Conservation (phyloP, 768 basidiomycete genomes). For the Russula sp. region DNA sequence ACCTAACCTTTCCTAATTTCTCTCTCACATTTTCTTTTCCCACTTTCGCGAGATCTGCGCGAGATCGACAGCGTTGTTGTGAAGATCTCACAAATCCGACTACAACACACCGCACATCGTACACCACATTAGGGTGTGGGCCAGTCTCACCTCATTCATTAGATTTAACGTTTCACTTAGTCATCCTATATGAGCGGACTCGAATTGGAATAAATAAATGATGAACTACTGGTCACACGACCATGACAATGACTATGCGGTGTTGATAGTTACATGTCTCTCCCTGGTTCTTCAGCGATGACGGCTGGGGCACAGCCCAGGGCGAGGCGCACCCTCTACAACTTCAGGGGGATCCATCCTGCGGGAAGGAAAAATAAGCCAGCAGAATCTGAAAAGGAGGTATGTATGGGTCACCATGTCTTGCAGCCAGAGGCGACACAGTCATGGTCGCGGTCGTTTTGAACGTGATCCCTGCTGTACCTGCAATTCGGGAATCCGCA, state of each 20-base stretch:
- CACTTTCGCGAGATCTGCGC: background rate
- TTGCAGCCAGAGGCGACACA: background rate
- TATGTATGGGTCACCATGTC: background rate
- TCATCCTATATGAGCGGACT: background rate
- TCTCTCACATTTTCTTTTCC: background rate
- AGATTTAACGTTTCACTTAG: background rate
- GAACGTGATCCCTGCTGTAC: slow-evolving; percentile 9
- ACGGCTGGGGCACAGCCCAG: slow-evolving; percentile 8
- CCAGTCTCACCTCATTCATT: background rate
- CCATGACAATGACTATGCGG: background rate
- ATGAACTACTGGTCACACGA: slow-evolving; percentile 1
- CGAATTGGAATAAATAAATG: background rate
- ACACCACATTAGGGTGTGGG: background rate
- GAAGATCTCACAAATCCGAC: background rate
- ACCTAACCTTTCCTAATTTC: too few species aligned
- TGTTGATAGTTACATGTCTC: background rate
- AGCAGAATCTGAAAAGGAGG: background rate
- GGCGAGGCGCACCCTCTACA: background rate
- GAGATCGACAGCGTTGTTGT: background rate
- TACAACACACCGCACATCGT: background rate
- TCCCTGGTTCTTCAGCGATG: background rate
- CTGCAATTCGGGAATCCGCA: slow-evolving; percentile 4
- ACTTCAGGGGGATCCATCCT: slow-evolving; percentile 3
- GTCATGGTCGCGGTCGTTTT: background rate
- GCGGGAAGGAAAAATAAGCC: background rate